Base-by-base conservation (phyloP, 1,284 basidiomycete species). In the Agaricales sp. region DNA sequence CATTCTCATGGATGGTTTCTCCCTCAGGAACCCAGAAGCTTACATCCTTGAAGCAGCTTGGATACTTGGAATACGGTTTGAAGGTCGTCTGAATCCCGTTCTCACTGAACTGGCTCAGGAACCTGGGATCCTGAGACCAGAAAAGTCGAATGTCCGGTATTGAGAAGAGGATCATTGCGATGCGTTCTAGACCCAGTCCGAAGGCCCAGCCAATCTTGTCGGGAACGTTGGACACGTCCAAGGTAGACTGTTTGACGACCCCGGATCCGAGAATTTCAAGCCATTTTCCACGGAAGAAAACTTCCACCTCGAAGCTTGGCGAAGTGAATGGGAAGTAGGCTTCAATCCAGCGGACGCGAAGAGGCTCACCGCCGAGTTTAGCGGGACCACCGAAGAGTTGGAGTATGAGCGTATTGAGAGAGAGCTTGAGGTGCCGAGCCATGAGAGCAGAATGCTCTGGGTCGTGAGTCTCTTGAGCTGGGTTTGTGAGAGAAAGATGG, bases 101-200 rank as follows among this genome's bases (percentile, higher is more conserved):
- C 26, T 75, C 67, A 25, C 72, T 66, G 67, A 99, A 99, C 59
- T 99, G 96, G 8, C 77, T 75, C 24, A 88, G 67, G 75, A 99
- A 99, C 6, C 95, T 84, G 16, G 75, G 59, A 60, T 99, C 96
- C 47, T 72, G 66, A 1, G 93, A 94, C 96, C 96, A 99, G 75
- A 99, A 99, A 12, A 99, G 73, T n/a, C 96, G 88, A 60, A 99
- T 99, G 63, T 99, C 96, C 2, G 95, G 96, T 50, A 99, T 96
- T 14, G 84, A 87, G 68, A 88, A 99, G 48, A 99, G 78, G 53
- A 99, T 85, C 96, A 99, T 99, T 23, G 95, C 93, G 56, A 99
- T 96, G 20, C 96, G 82, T 63, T 99, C 96, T 43, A 99, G 76
- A 3, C 96, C 96, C 30, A 99, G 82, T 13, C 96, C 96, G 59